A percentile compares a stretch with the other conserved stretches of the same genome.
Evolutionary conservation across 2,329 filamentous ascomycete species (phyloP).

Genomic region (Fusarium buharicum): DNA sequence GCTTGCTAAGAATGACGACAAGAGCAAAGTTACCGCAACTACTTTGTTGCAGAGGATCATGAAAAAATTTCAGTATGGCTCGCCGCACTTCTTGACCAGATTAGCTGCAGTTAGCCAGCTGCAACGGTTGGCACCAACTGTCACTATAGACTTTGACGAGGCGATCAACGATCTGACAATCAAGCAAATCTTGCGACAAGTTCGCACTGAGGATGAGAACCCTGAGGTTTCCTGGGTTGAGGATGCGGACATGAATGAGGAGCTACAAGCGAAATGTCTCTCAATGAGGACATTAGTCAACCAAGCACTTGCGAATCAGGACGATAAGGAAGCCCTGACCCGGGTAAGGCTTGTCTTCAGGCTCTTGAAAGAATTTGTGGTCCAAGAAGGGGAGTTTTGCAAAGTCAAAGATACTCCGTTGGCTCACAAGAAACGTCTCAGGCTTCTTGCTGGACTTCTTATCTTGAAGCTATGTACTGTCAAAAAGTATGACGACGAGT

Average conservation of each 20-base stretch:
- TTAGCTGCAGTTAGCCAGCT: slow-evolving; percentile 78
- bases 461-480: slow-evolving; percentile 85
- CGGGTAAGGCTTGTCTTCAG: slow-evolving; percentile 77
- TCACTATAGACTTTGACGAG: slow-evolving; percentile 78
- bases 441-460: slow-evolving; percentile 82
- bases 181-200: slow-evolving; percentile 76
- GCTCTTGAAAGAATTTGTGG: slow-evolving; percentile 80
- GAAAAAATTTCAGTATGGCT: slow-evolving; percentile 77
- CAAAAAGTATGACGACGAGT: slow-evolving; percentile 78
- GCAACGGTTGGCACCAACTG: slow-evolving; percentile 76
- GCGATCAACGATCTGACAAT: slow-evolving; percentile 82
- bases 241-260: slow-evolving; percentile 76
- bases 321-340: slow-evolving; percentile 64
- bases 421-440: slow-evolving; percentile 81
- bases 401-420: slow-evolving; percentile 79
- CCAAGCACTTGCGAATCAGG: slow-evolving; percentile 72
- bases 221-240: slow-evolving; percentile 73
- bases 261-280: slow-evolving; percentile 84
- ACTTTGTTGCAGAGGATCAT: slow-evolving; percentile 82
- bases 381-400: slow-evolving; percentile 80
- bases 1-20: slow-evolving; percentile 77
- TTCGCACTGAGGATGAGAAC: slow-evolving; percentile 69
- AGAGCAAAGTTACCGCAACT: slow-evolving; percentile 82
- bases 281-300: slow-evolving; percentile 89
- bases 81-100: slow-evolving; percentile 78